phyloP scores from a whole-genome alignment of 2,329 filamentous ascomycete genomes.

The Microdochium trichocladiopsis region DNA sequence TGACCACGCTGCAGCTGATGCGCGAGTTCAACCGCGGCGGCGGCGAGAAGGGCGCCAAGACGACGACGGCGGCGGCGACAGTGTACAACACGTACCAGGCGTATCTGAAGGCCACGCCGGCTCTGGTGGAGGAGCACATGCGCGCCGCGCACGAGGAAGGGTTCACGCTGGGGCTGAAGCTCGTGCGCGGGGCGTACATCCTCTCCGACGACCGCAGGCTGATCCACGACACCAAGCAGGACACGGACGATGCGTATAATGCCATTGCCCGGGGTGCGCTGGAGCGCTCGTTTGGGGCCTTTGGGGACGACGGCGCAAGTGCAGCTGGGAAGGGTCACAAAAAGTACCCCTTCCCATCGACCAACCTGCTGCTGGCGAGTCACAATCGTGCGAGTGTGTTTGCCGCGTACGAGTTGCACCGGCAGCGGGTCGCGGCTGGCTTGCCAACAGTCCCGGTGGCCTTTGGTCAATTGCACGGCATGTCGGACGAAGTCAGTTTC shows the following conservation, averaged over 20 bases:
- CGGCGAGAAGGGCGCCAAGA: too few relatives aligned
- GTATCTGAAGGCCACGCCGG: slow-evolving; percentile 42
- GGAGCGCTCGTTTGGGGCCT: slow-evolving; percentile 31
- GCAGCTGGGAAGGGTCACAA: slow-evolving; percentile 12
- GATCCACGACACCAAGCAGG: slow-evolving; percentile 45
- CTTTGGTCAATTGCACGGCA: slow-evolving; percentile 49
- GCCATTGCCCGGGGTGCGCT: slow-evolving; percentile 37
- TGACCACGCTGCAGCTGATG: slow-evolving; percentile 26
- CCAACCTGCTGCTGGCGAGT: slow-evolving; percentile 44
- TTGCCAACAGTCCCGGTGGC: slow-evolving; percentile 27
- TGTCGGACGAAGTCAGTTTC: slow-evolving; percentile 50
- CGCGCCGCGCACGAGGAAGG: slow-evolving; percentile 31
- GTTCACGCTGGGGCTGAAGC: slow-evolving; percentile 48
- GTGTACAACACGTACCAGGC: slow-evolving; percentile 48
- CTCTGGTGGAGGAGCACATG: slow-evolving; percentile 35
- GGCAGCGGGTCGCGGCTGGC: slow-evolving; percentile 25
- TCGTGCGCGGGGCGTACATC: slow-evolving; percentile 51
- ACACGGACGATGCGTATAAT: slow-evolving; percentile 46
- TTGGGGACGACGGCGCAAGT: slow-evolving; percentile 19
- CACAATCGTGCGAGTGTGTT: slow-evolving; percentile 38
- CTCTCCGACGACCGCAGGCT: slow-evolving; percentile 37
- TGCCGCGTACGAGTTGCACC: slow-evolving; percentile 35
- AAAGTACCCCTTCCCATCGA: slow-evolving; percentile 29
- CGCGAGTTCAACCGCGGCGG: slow-evolving; percentile 26
- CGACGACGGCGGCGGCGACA: too few relatives aligned